Conservation (phyloP, 1,284 basidiomycete species). For the Ustilago crameri region DNA sequence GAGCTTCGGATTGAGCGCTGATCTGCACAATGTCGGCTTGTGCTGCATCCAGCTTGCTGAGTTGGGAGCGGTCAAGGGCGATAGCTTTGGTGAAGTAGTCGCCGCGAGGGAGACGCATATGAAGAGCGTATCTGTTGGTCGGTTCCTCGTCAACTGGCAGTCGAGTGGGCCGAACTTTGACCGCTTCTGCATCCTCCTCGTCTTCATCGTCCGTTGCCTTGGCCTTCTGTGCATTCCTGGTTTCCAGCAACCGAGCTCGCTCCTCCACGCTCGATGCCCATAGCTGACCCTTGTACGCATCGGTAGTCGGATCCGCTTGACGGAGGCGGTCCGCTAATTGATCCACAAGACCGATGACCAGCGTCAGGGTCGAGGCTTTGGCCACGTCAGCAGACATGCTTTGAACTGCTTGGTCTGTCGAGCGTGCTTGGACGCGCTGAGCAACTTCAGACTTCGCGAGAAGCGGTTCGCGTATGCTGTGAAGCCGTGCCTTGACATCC, state of each 20-base stretch:
- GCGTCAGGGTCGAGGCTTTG: slow-evolving; percentile 25
- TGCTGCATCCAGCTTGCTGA: slow-evolving; percentile 46
- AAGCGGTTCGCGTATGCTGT: slow-evolving; percentile 22
- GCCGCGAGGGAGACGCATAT: slow-evolving; percentile 62
- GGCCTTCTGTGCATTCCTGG: slow-evolving; percentile 12
- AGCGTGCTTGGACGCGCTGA: slow-evolving; percentile 11
- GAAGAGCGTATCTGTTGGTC: slow-evolving; percentile 53
- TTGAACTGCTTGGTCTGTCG: slow-evolving; percentile 1
- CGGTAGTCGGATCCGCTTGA: slow-evolving; percentile 20
- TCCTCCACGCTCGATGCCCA: slow-evolving; percentile 21
- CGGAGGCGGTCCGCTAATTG: slow-evolving; percentile 38
- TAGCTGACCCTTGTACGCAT: slow-evolving; percentile 21
- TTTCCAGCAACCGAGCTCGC: slow-evolving; percentile 18
- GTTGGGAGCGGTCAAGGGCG: slow-evolving; percentile 22
- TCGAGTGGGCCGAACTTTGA: background rate
- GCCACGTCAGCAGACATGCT: slow-evolving; percentile 13
- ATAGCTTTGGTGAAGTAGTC: slow-evolving; percentile 66
- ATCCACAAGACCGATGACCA: slow-evolving; percentile 37
- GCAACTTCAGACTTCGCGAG: slow-evolving; percentile 15
- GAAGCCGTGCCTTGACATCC: slow-evolving; percentile 24
- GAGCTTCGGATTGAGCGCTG: slow-evolving; percentile 38
- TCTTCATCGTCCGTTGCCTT: background rate
- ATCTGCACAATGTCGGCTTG: slow-evolving; percentile 58
- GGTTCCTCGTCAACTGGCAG: slow-evolving; percentile 8
- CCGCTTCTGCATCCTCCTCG: background rate